Base-by-base conservation (phyloP, 306 rosid genomes). In the Fagus crenata region DNA sequence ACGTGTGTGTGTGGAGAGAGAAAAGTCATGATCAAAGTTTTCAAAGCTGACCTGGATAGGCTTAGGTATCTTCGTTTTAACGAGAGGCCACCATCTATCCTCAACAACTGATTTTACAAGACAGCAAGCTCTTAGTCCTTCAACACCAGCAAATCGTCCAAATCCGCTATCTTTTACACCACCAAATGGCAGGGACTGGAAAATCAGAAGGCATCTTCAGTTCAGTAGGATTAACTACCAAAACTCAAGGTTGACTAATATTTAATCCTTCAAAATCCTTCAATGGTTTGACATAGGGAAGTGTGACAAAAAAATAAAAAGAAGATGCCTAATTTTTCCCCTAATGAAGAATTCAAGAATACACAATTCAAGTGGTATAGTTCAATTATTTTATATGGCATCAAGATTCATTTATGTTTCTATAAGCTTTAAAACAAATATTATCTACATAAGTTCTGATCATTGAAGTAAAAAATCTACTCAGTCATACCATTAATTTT, bases 51-150 rank as follows among this genome's bases (percentile, higher is more conserved):
- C 99, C 99, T 84, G 95, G 77, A 95, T 88, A 77, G 96, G 96
- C 88, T 91, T 92, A 5, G 97, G 99, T 79, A 92, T 86, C 84
- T 80, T 84, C 31, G 97, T 92, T 82, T 90, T 90, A 71, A 95
- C 73, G 77, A 80, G 81, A 7, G 97, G 96, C 97, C 99, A 95
- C 96, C 96, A 92, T 81, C 97, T 86, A 84, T 95, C 97, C 88
- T 95, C 99, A 6, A 87, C 97, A 31, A 95, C 97, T 81, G 99
- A 81, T 86, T 92, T 92, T 74, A 91, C 93, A 36, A 92, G 93
- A 87, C 99, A 95, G 81, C 99, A 95, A 12, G 97, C 99, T 64
- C 99, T 90, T 87, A 95, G 75, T 71, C 99, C 99, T 85, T 95
- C 97, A 4, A 84, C 83, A 35, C 99, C 99, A 79, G 89, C 96